phyloP scores from a whole-genome alignment of 768 basidiomycete genomes.

The Sistotremastrum suecicum region DNA sequence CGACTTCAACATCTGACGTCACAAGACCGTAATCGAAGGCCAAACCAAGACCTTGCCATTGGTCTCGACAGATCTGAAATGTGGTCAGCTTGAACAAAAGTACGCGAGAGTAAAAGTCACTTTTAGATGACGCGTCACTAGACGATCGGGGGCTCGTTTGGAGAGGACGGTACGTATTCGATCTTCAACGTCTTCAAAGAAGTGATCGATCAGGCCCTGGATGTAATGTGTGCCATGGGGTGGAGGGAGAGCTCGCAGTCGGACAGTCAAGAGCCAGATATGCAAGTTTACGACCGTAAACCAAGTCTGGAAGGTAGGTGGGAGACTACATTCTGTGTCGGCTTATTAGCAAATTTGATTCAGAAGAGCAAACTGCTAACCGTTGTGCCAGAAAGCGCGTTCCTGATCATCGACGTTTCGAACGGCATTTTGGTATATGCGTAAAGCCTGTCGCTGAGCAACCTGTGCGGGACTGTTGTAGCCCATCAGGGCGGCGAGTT shows the following conservation, averaged over 20 bases:
- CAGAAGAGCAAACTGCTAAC: slow-evolving; percentile 22
- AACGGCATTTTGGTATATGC: slow-evolving; percentile 44
- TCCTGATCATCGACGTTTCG: slow-evolving; percentile 45
- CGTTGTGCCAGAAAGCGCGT: slow-evolving; percentile 46
- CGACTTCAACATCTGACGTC: slow-evolving; percentile 68
- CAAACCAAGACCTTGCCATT: slow-evolving; percentile 74
- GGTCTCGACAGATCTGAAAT: slow-evolving; percentile 60
- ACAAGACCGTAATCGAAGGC: slow-evolving; percentile 56
- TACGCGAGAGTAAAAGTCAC: slow-evolving; percentile 9
- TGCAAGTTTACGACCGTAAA: slow-evolving; percentile 89
- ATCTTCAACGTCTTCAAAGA: slow-evolving; percentile 88
- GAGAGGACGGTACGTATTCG: slow-evolving; percentile 73
- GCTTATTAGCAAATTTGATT: background rate
- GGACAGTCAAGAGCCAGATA: slow-evolving; percentile 80
- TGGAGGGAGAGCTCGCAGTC: slow-evolving; percentile 68
- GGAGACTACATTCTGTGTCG: slow-evolving; percentile 59
- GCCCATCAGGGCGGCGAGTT: slow-evolving; percentile 36
- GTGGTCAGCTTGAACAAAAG: background rate
- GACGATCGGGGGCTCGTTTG: slow-evolving; percentile 57
- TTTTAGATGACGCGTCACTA: slow-evolving; percentile 80
- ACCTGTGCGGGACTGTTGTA: slow-evolving; percentile 49
- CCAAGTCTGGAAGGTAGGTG: slow-evolving; percentile 94
- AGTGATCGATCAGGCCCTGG: slow-evolving; percentile 83
- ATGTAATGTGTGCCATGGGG: slow-evolving; percentile 54
- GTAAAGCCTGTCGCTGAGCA: slow-evolving; percentile 43